These are phyloP conservation scores for Candida labiduridarum DNA, from an alignment of 1,139 yeast genomes.

Conservation along the genomic window DNA sequence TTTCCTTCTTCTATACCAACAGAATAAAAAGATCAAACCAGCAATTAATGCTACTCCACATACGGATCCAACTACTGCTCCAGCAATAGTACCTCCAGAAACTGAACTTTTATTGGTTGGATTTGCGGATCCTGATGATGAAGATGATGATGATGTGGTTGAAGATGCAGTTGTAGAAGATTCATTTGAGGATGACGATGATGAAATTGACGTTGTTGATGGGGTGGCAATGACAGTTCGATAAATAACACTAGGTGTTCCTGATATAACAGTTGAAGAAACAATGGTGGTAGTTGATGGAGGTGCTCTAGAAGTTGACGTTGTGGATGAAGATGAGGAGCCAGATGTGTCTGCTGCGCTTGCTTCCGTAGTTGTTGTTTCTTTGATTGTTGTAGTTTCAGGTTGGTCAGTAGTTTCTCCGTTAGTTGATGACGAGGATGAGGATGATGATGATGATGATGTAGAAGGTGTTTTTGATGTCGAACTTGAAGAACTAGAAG, in stretches of 20 bases:
- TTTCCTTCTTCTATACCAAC: slow-evolving; percentile 41
- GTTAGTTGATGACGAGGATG: slow-evolving; percentile 11
- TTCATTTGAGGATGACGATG: slow-evolving; percentile 20
- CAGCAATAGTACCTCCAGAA: slow-evolving; percentile 72
- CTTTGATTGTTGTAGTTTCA: slow-evolving; percentile 15
- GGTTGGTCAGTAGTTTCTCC: slow-evolving; percentile 9
- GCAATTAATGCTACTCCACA: slow-evolving; percentile 49
- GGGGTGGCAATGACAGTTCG: slow-evolving; percentile 25
- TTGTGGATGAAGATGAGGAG: slow-evolving; percentile 11
- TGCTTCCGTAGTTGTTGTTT: slow-evolving; percentile 13
- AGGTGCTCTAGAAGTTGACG: slow-evolving; percentile 9
- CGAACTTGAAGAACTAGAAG: slow-evolving; percentile 15
- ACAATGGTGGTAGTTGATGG: slow-evolving; percentile 17
- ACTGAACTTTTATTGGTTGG: slow-evolving; percentile 25
- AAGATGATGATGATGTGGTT: slow-evolving; percentile 16
- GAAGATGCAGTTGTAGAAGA: slow-evolving; percentile 18
- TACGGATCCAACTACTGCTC: slow-evolving; percentile 66
- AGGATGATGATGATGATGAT: slow-evolving; percentile 7
- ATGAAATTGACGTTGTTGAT: slow-evolving; percentile 16
- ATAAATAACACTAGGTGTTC: slow-evolving; percentile 25
- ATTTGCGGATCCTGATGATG: slow-evolving; percentile 15
- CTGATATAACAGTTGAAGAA: slow-evolving; percentile 26
- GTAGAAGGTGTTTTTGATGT: too few species aligned
- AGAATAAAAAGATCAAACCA: slow-evolving; percentile 41
- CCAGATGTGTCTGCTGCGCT: slow-evolving; percentile 12